Percentiles rank a stretch among this genome's conserved stretches.
Evolutionary conservation across 2,329 filamentous ascomycete genomes (phyloP).

Genomic region (Cytospora piceicola): DNA sequence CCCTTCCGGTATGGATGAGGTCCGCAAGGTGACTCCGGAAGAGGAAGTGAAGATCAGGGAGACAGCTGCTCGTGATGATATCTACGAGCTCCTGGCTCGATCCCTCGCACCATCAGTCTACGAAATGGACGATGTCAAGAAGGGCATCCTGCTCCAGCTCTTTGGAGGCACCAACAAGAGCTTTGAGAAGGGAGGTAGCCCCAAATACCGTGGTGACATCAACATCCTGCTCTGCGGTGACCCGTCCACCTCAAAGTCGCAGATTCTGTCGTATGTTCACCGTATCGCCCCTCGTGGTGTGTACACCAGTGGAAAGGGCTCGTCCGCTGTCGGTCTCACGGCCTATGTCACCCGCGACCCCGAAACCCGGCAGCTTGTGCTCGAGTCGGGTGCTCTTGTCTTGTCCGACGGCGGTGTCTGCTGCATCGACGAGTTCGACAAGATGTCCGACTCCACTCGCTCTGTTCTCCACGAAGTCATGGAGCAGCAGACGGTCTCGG

Average conservation of each 20-base stretch:
- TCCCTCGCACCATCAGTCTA: conserved; percentile 95
- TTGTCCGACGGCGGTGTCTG: conserved; percentile 81
- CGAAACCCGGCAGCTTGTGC: conserved; percentile 77
- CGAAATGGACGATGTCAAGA: conserved; percentile 98
- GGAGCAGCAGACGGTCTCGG: conserved; percentile 85
- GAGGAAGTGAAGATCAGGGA: conserved; percentile 87
- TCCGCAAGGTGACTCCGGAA: conserved; percentile 79
- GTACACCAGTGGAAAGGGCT: conserved; percentile 81
- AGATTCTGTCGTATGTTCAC: conserved; percentile 92
- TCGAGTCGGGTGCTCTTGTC: conserved; percentile 79
- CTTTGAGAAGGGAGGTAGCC: conserved; percentile 94
- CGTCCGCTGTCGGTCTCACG: conserved; percentile 79
- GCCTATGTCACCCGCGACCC: conserved; percentile 82
- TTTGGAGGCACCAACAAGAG: conserved; percentile 98
- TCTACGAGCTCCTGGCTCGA: conserved; percentile 89
- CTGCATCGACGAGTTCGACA: conserved; percentile 86
- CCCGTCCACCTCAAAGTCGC: conserved; percentile 94
- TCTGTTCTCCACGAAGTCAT: conserved; percentile 87
- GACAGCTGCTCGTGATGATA: conserved; percentile 78
- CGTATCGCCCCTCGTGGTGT: conserved; percentile 91
- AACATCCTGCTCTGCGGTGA: conserved; percentile 97
- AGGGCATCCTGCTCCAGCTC: conserved; percentile 93
- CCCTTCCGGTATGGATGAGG: conserved; percentile 74
- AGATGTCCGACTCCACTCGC: conserved; percentile 79
- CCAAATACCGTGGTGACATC: conserved; percentile 95